These are phyloP conservation scores for Hypoxylon sp. DNA, from an alignment of 2,329 filamentous ascomycete genomes.

Conservation along the genomic window DNA sequence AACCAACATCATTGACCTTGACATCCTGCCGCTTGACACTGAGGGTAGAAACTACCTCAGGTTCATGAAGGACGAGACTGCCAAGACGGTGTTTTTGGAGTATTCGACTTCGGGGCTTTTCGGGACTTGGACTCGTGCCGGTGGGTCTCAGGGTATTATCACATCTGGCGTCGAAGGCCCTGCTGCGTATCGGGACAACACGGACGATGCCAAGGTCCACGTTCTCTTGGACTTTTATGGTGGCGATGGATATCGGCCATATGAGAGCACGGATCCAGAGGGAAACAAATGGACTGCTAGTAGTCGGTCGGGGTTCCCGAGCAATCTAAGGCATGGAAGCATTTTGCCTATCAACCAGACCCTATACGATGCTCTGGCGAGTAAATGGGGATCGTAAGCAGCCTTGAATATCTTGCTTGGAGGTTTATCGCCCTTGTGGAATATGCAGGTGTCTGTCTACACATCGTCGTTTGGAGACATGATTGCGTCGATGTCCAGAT, in stretches of 20 bases:
- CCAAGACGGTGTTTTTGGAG: slow-evolving; percentile 61
- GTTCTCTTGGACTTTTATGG: slow-evolving; percentile 61
- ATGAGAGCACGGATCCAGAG: slow-evolving; percentile 54
- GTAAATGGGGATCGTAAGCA: slow-evolving; percentile 47
- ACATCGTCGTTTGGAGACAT: too few species aligned
- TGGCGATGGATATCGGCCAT: slow-evolving; percentile 59
- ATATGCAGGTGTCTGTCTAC: too few species aligned
- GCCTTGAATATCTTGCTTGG: too few species aligned
- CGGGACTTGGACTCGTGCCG: slow-evolving; percentile 60
- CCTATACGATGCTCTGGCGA: slow-evolving; percentile 52
- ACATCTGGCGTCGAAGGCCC: slow-evolving; percentile 55
- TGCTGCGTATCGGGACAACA: slow-evolving; percentile 55
- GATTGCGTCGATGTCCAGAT: too few species aligned
- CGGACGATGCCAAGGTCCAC: slow-evolving; percentile 51
- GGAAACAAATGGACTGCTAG: slow-evolving; percentile 57
- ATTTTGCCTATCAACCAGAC: slow-evolving; percentile 57
- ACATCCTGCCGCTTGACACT: slow-evolving; percentile 58
- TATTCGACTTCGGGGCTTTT: slow-evolving; percentile 58
- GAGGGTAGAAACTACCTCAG: slow-evolving; percentile 55
- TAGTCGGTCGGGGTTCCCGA: slow-evolving; percentile 53
- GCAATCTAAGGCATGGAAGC: slow-evolving; percentile 60
- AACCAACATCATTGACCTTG: slow-evolving; percentile 63
- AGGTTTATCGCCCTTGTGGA: too few species aligned
- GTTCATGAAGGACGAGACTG: slow-evolving; percentile 64
- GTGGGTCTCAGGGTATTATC: slow-evolving; percentile 54